Conservation (phyloP, 2,329 filamentous ascomycete species). For the Fusarium staphyleae region DNA sequence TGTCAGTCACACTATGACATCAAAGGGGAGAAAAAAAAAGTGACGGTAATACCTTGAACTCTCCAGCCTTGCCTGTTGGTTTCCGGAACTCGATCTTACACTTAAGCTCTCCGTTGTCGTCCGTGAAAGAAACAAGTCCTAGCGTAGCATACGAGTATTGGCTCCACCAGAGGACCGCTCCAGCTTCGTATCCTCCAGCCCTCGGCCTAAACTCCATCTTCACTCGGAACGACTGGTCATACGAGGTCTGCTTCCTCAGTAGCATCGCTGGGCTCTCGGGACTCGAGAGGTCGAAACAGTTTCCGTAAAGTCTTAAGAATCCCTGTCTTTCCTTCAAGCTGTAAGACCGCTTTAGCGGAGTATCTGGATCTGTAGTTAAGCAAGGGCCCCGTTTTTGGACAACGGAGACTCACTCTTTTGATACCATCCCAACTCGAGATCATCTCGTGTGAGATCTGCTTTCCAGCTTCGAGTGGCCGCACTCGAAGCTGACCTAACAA, state of each 20-base stretch:
- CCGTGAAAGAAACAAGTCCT: constrained; percentile 23
- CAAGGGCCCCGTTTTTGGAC: accelerated
- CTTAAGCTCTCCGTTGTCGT: background rate
- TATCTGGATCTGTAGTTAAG: constrained; percentile 25
- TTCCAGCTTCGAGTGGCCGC: constrained; percentile 8
- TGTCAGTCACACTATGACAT: background rate
- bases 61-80: constrained; percentile 2
- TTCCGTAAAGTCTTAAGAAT: constrained; percentile 57
- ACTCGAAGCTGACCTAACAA: background rate
- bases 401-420: constrained; percentile 28
- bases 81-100: constrained; percentile 7
- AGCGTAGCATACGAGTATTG: constrained; percentile 50
- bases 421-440: constrained; percentile 38
- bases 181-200: constrained; percentile 56
- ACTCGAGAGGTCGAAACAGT: constrained; percentile 58
- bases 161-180: constrained; percentile 62
- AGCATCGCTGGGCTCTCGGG: constrained; percentile 61
- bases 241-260: constrained; percentile 60
- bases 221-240: constrained; percentile 51
- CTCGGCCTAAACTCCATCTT: constrained; percentile 55
- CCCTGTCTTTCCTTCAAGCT: constrained; percentile 54
- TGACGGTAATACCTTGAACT: constrained; percentile 13
- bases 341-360: constrained; percentile 47
- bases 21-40: accelerated
- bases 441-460: constrained; percentile 22